Base-by-base conservation (phyloP, 495 filamentous ascomycete species). In the Hypoxylon intermedium region DNA sequence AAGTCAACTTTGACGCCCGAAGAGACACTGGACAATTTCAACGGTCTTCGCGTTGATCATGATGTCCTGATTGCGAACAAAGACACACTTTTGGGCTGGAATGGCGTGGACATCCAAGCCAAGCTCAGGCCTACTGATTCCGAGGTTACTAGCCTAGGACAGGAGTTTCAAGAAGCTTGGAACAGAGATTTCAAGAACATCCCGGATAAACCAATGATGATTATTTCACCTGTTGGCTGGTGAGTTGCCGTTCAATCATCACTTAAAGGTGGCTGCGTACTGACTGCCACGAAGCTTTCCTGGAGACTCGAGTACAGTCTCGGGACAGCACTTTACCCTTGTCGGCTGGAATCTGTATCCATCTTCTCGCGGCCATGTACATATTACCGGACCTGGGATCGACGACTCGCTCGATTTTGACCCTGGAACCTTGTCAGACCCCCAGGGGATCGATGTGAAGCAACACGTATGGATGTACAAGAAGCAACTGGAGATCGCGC, bases 401-500 rank as follows among this genome's bases (percentile, higher is more conserved):
- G 44, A 64, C 34, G 63, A 67, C 7, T 58, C 65, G 1, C 54
- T 66, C 19, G 68, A 75, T 33, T 80, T 82, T 47, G 58, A 74
- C 11, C 49, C 70, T 0, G 71, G 73, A 9, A 79, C 78, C 60
- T 70, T 83, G 11, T 69, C 71, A 6, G 76, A 79, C 38, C 61
- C 54, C 28, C 45, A 75, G 12, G 63, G 61, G 13, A 49, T 79
- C 37, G 75, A 79, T 58, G 19, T 78, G 47, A 77, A 75, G 55
- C 72, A 65, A 63, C 70, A 72, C 34, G 21, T 72, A n/a, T 82
- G 79, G 78, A 65, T 67, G 15, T 85, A 84, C 70, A 85, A 85
- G 56, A 72, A 77, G 61, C 67, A 71, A 13, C 75, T 81, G 4
- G 83, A 87, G 46, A 77, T 87, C 44, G 68, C 73, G n/a, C 76